Conservation (phyloP, 805 yeast species). For the Pichia nakasei region DNA sequence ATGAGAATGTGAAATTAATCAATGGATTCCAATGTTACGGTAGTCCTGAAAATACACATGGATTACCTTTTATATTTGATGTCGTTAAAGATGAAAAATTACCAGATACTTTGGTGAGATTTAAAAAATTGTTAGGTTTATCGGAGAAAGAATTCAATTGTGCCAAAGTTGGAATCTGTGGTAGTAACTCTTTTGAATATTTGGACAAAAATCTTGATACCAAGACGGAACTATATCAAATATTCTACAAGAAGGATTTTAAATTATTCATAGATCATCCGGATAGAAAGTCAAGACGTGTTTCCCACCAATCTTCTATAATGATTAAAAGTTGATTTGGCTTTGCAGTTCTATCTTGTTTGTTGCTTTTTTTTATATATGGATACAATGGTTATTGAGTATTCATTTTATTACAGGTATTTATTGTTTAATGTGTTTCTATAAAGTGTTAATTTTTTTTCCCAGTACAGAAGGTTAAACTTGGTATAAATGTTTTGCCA, state of each 20-base stretch:
- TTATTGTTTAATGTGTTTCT: no score
- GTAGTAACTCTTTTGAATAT: slow-evolving; percentile 26
- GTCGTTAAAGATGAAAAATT: slow-evolving; percentile 60
- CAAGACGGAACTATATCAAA: slow-evolving; percentile 42
- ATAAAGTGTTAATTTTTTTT: no score
- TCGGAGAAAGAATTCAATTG: slow-evolving; percentile 76
- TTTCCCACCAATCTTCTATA: slow-evolving; percentile 48
- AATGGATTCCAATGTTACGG: slow-evolving; percentile 74
- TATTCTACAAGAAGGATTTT: slow-evolving; percentile 20
- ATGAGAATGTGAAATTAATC: slow-evolving; percentile 32
- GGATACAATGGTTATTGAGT: no score
- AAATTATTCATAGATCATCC: slow-evolving; percentile 80
- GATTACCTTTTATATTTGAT: slow-evolving; percentile 79
- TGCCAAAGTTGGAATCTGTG: slow-evolving; percentile 55
- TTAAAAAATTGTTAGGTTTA: slow-evolving; percentile 63
- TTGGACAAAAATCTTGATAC: slow-evolving; percentile 45
- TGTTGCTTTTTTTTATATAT: no score
- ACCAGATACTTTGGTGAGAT: slow-evolving; percentile 51
- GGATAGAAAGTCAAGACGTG: slow-evolving; percentile 60
- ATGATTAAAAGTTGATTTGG: slow-evolving; percentile 40
- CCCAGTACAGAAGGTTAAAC: no score
- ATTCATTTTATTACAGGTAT: no score
- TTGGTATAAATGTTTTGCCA: no score
- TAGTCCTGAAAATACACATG: slow-evolving; percentile 57
- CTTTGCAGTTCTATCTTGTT: background rate